Evolutionary conservation across 75 land plant genomes (phyloP), one percentile per base, ranked within the genome.

Genomic region (Selaginella moellendorffii): DNA sequence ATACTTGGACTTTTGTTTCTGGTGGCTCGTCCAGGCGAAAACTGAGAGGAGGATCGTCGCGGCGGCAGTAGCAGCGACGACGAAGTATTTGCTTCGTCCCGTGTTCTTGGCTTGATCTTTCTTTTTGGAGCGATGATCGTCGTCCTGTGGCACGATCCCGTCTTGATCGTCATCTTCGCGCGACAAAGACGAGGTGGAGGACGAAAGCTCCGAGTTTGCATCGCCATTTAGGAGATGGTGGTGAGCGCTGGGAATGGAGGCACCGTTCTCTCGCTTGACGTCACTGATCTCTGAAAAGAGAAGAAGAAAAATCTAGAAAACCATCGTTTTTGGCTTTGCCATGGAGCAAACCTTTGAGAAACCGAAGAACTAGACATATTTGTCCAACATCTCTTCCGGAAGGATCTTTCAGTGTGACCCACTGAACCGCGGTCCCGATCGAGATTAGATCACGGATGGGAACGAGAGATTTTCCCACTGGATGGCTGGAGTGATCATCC

Each of bases 311-410:
- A 10, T 10, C 14, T 10, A 10, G 18, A 10, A 46, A 46, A 46
- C 10, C 18, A 10, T 10, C 51, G 14, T 10, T 46, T 46, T 46
- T 46, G 51, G 14, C 10, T 10, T 10, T 10, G 18, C 18, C 10
- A 10, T 46, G 10, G 10, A 10, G 51, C 51, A 46, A 10, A 46
- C 14, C 59, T 56, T 56, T 56, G 59, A 19, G 5, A 14, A 56
- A 56, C 8, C 59, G 59, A 56, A 8, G 19, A 56, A 56, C 9
- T 25, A 56, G n/a, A 56, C 21, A 56, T 8, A 56, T 56, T 56
- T 56, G 23, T 21, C 59, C 59, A 19, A 19, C 59, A 21, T 56
- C 59, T 56, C 9, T 25, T 21, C 59, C 59, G n/a, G 5, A 2
- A 19, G 24, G 21, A 19, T 56, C 24, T 8, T 25, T 56, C 17